Conservation (phyloP, 2,329 filamentous ascomycete genomes). For the Cryphonectria carpinicola region DNA sequence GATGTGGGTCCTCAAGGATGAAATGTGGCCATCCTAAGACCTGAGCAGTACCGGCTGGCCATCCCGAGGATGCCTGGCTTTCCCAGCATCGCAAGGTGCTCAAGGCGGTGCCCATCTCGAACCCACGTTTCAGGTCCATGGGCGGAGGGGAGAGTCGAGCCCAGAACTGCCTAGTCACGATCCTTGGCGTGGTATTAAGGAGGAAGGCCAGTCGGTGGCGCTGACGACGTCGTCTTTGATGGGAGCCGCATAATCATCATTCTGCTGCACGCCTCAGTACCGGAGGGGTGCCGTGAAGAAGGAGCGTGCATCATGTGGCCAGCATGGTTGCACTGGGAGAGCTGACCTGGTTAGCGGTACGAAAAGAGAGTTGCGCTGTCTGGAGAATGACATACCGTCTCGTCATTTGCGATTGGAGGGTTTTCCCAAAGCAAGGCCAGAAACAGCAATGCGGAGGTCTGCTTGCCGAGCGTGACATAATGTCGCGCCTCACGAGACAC, state of each 20-base stretch:
- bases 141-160: neutral
- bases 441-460: constrained; percentile 20
- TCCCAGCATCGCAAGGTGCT: neutral
- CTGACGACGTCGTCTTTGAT: neutral
- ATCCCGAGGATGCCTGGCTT: constrained; percentile 5
- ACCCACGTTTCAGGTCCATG: neutral
- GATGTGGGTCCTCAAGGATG: neutral
- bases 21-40: neutral
- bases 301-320: neutral
- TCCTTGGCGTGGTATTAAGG: neutral
- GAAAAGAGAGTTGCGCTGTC: neutral
- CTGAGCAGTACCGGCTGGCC: neutral
- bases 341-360: constrained; percentile 3
- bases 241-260: constrained; percentile 8
- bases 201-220: neutral
- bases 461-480: constrained; percentile 16
- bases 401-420: constrained; percentile 17
- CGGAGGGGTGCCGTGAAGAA: neutral
- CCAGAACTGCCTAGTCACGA: constrained; percentile 7
- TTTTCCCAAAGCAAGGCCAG: constrained; percentile 14
- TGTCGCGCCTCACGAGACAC: neutral
- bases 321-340: neutral
- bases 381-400: neutral
- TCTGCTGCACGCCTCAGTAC: neutral
- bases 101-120: neutral